These are phyloP conservation scores for Penicillium polonicum DNA, from an alignment of 2,329 filamentous ascomycete genomes.

Conservation along the genomic window DNA sequence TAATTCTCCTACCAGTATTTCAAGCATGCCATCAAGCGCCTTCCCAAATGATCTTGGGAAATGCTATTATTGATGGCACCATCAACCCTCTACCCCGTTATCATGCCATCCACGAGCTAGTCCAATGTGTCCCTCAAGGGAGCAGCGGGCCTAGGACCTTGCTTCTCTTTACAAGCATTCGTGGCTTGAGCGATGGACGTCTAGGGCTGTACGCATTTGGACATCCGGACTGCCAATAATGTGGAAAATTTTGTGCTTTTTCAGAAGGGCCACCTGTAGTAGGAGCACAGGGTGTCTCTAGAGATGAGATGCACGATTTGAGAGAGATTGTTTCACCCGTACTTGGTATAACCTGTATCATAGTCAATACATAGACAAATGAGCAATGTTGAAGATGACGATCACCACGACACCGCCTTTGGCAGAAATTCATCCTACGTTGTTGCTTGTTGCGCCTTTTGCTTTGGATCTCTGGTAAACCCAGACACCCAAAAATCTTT, in stretches of 20 bases:
- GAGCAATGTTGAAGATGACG: not conserved
- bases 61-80: no score
- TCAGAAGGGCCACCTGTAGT: not conserved
- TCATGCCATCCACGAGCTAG: not conserved
- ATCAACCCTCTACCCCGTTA: not conserved
- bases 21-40: no score
- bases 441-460: not conserved
- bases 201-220: not conserved
- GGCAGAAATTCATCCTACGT: constrained; percentile 25
- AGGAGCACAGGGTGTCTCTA: not conserved
- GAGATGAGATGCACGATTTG: not conserved
- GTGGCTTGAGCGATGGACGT: not conserved
- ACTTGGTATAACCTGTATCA: not conserved
- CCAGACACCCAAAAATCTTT: not conserved
- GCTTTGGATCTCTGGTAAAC: not conserved
- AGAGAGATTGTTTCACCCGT: not conserved
- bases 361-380: not conserved
- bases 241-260: not conserved
- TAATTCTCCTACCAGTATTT: no score
- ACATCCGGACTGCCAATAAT: not conserved
- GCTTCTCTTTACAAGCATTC: not conserved
- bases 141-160: not conserved
- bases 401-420: constrained; percentile 12
- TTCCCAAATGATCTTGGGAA: no score
- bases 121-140: not conserved